Conservation (phyloP, 805 yeast genomes). For the Maudiozyma barnettii region DNA sequence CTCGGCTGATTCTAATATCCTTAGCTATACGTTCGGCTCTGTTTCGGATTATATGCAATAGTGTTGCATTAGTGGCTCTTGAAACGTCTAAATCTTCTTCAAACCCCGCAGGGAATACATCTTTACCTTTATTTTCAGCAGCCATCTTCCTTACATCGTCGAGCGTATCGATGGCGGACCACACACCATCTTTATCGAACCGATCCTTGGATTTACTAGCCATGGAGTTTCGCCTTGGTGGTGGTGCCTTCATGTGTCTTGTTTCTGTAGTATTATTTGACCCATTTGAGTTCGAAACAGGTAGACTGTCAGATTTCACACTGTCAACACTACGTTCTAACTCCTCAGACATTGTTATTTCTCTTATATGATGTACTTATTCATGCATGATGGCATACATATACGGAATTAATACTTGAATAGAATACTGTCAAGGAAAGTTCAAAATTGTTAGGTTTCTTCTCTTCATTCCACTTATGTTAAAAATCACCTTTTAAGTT, state of each 20-base stretch:
- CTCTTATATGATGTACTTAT: too few species aligned
- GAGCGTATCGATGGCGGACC: constrained; percentile 81
- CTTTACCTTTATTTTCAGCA: constrained; percentile 34
- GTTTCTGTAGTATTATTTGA: background rate
- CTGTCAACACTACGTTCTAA: background rate
- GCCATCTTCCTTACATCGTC: constrained; percentile 68
- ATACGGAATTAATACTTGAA: too few species aligned
- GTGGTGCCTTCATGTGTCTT: background rate
- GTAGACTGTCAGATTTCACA: background rate
- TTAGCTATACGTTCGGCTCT: constrained; percentile 15
- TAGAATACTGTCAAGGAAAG: too few species aligned
- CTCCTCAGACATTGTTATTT: background rate
- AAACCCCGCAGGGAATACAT: constrained; percentile 34
- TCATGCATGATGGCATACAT: too few species aligned
- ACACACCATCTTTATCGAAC: constrained; percentile 55
- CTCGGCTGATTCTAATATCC: constrained; percentile 1
- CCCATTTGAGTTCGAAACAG: background rate
- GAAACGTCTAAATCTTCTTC: constrained; percentile 36
- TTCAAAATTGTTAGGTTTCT: too few species aligned
- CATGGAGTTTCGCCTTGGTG: background rate
- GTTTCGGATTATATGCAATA: constrained; percentile 30
- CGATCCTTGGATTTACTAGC: background rate
- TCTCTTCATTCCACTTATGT: too few species aligned
- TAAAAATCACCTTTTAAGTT: too few species aligned
- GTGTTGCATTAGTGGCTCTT: constrained; percentile 45